phyloP scores from a whole-genome alignment of 2,329 filamentous ascomycete species.

The Daldinia sp. region DNA sequence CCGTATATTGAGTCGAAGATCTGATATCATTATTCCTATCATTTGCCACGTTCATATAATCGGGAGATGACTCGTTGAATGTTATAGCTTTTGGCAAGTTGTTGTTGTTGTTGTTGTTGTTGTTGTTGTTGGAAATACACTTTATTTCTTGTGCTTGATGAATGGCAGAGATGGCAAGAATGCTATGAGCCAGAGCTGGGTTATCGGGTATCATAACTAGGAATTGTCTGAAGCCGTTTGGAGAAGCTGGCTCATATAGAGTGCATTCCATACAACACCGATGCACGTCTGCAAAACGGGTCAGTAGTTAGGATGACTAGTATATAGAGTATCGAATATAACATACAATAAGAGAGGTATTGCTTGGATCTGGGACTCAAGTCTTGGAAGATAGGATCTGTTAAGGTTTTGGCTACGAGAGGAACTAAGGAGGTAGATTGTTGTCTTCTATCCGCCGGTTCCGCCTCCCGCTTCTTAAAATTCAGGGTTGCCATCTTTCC shows the following conservation, averaged over 20 bases:
- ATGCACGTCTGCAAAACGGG: slow-evolving; percentile 7
- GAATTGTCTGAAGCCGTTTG: slow-evolving; percentile 17
- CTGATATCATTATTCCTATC: not conserved
- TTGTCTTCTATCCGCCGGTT: not conserved
- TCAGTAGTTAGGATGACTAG: slow-evolving; percentile 1
- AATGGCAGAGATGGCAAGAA: slow-evolving; percentile 19
- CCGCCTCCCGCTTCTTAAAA: not conserved
- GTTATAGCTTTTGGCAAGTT: not conserved
- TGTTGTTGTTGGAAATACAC: not conserved
- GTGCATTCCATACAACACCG: slow-evolving; percentile 25
- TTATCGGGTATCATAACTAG: slow-evolving; percentile 19
- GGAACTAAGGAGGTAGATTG: not conserved
- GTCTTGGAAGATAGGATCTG: slow-evolving; percentile 11
- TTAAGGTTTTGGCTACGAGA: slow-evolving; percentile 1
- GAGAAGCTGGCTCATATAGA: slow-evolving; percentile 13
- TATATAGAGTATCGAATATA: not conserved
- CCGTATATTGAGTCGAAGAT: not conserved
- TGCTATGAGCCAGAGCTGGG: slow-evolving; percentile 17
- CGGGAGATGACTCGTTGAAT: not conserved
- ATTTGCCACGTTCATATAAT: not conserved
- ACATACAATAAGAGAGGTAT: slow-evolving; percentile 23
- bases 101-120: not conserved
- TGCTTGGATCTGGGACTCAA: slow-evolving; percentile 11
- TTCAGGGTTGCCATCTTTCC: slow-evolving; percentile 8
- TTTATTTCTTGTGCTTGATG: slow-evolving; percentile 19